phyloP scores from a whole-genome alignment of 345 rosid genomes.

The Pugionium cornutum region DNA sequence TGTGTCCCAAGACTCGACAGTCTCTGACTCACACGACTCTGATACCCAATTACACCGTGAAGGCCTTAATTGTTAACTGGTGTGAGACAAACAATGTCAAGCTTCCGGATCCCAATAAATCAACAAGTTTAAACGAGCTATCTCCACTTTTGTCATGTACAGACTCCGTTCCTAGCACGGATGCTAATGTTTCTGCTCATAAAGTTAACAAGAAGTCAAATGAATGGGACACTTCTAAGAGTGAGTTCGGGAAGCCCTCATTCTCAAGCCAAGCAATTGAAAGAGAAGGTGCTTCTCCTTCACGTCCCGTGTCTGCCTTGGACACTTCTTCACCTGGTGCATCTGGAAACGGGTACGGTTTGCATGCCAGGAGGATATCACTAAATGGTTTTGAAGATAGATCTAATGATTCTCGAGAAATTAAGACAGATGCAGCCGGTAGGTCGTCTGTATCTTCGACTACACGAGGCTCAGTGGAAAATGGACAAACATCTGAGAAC shows the following conservation, averaged over 20 bases:
- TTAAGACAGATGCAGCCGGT: slow-evolving; percentile 46
- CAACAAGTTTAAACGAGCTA: slow-evolving; percentile 57
- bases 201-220: slow-evolving; percentile 44
- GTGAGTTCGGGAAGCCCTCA: slow-evolving; percentile 46
- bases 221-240: slow-evolving; percentile 49
- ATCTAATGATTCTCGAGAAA: slow-evolving; percentile 52
- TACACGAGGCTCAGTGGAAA: slow-evolving; percentile 50
- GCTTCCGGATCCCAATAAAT: slow-evolving; percentile 72
- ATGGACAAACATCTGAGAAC: slow-evolving; percentile 49
- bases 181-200: slow-evolving; percentile 41
- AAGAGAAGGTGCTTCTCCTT: slow-evolving; percentile 55
- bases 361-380: slow-evolving; percentile 57
- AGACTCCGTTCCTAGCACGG: slow-evolving; percentile 49
- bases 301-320: slow-evolving; percentile 62
- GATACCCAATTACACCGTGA: slow-evolving; percentile 94
- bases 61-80: slow-evolving; percentile 93
- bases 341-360: slow-evolving; percentile 52
- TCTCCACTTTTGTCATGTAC: slow-evolving; percentile 55
- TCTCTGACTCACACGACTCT: slow-evolving; percentile 69
- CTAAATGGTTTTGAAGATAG: slow-evolving; percentile 53
- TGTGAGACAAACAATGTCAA: slow-evolving; percentile 85
- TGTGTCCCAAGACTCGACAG: slow-evolving; percentile 96
- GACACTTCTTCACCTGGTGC: slow-evolving; percentile 53
- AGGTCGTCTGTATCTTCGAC: slow-evolving; percentile 54
- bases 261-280: slow-evolving; percentile 45